Evolutionary conservation across 2,329 filamentous ascomycete species (phyloP).

Genomic region (Talaromyces islandicus): DNA sequence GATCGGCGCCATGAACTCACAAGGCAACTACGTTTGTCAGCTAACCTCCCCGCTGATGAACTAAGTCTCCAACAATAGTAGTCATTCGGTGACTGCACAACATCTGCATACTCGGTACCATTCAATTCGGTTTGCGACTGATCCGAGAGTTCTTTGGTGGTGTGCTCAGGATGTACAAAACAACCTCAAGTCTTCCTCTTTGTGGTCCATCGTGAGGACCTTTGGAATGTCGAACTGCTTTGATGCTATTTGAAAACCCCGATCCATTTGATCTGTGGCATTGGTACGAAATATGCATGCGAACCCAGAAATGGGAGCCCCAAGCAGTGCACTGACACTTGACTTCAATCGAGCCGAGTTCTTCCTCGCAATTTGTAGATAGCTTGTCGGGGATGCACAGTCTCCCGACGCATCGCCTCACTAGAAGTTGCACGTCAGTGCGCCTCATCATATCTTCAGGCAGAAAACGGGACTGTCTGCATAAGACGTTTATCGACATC

Average conservation of each 20-base stretch:
- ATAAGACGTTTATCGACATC: neutral
- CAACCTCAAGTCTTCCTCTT: neutral
- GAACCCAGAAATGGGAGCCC: neutral
- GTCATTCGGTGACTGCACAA: neutral
- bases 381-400: neutral
- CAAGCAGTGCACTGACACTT: neutral
- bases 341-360: neutral
- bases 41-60: neutral
- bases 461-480: neutral
- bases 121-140: neutral
- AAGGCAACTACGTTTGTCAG: neutral
- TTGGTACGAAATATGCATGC: neutral
- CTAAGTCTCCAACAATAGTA: neutral
- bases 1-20: neutral
- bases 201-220: neutral
- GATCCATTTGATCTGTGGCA: neutral
- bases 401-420: neutral
- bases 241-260: neutral
- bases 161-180: neutral
- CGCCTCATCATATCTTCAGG: neutral
- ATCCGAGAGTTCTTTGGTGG: neutral
- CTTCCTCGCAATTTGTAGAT: slow-evolving; percentile 8
- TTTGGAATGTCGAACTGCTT: neutral
- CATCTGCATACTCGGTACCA: neutral
- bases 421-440: neutral